phyloP scores from a whole-genome alignment of 805 yeast genomes.

The Starmerella floris region DNA sequence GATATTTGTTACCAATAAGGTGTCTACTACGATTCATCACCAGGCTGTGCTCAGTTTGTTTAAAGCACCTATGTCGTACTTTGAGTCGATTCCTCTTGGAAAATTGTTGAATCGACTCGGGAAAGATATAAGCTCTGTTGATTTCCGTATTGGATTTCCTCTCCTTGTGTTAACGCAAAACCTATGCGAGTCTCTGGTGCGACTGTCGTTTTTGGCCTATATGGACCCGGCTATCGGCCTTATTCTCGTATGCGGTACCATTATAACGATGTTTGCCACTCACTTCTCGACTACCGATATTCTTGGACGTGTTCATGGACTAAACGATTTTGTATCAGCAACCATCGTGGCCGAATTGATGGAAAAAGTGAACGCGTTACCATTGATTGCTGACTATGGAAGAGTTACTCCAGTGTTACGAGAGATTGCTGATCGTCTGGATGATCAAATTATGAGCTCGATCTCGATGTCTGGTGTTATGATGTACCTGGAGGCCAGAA shows the following conservation, averaged over 20 bases:
- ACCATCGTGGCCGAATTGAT: conserved; percentile 30
- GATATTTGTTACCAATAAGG: neutral
- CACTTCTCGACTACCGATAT: neutral
- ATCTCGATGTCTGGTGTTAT: neutral
- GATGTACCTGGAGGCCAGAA: neutral
- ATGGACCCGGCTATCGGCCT: conserved; percentile 60
- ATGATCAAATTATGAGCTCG: neutral
- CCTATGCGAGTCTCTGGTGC: conserved; percentile 34
- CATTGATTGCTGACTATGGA: conserved; percentile 1
- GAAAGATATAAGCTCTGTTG: conserved; percentile 71
- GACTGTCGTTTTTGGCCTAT: neutral
- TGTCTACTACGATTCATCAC: conserved; percentile 34
- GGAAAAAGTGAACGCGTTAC: conserved; percentile 6
- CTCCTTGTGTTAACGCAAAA: conserved; percentile 26
- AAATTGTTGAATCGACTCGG: conserved; percentile 79
- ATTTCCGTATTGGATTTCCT: conserved; percentile 41
- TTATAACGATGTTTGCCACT: neutral
- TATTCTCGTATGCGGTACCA: conserved; percentile 45
- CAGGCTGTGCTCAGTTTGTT: conserved; percentile 57
- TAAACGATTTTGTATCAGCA: neutral
- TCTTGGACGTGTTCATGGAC: neutral
- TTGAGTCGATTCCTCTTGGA: conserved; percentile 89
- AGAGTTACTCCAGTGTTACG: neutral
- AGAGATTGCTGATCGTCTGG: neutral
- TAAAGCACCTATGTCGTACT: conserved; percentile 83